Evolutionary conservation across 1,139 yeast genomes (phyloP), one percentile per base, ranked within the genome.

Genomic region (Nakaseomyces sp.): DNA sequence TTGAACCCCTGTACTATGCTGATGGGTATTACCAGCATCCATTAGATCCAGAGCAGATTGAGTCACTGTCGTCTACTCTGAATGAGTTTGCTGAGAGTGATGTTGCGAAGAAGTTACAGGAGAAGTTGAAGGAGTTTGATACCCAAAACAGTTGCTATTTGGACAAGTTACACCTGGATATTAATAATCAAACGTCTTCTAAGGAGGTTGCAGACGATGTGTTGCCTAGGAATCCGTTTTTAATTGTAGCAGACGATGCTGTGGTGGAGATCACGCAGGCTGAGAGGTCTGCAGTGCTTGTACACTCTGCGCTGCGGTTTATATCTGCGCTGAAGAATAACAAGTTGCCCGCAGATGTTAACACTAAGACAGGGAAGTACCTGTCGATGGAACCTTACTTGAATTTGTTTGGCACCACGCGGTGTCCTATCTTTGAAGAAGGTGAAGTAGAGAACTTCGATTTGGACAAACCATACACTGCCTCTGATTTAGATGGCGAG

Each of bases 211-310:
- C 84, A 24, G 84, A 80, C 12, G 83, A 79, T 53, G 78, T 82
- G 1, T 66, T 82, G 43, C 93, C 93, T 4, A 67, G 89, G 48
- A 82, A 82, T 55, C 93, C 93, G 0, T 82, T 80, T 53, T 69
- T 82, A 52, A 74, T 82, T 7, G 62, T 82, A 25, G 87, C 81
- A 51, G 83, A 81, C 56, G 93, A 82, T 53, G 88, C 89, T 0
- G 71, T 77, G 51, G 75, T 72, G 46, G 78, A 80, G 26, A 67
- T 86, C 5, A 69, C 74, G 47, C 91, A 82, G 63, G 68, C 77
- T 3, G 81, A 77, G 49, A 63, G 89, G 40, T 79, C 88, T 4
- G 79, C 88, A 2, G 79, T 74, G 33, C 65, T 82, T 53, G 71
- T 81, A 37, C 74, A 77, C 47, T 79, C 87, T 2, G 73, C 84